These are phyloP conservation scores for Lolium rigidum DNA, from an alignment of 176 grass and related monocot genomes.

Conservation along the genomic window DNA sequence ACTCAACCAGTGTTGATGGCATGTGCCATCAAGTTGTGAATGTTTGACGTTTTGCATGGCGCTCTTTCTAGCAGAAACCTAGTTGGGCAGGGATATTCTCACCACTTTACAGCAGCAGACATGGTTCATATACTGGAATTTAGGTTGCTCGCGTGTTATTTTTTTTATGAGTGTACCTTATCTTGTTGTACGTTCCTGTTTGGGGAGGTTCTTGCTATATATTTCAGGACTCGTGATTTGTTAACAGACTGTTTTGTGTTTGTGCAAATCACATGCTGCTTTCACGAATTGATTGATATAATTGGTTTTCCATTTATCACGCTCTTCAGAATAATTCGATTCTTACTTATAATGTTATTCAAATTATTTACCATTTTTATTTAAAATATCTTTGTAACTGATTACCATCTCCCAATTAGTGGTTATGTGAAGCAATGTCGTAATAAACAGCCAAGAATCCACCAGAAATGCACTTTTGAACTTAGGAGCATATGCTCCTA, in stretches of 20 bases:
- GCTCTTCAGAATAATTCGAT: neutral
- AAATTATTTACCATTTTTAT: neutral
- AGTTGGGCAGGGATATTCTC: constrained; percentile 65
- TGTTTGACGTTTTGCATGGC: constrained; percentile 70
- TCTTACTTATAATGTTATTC: neutral
- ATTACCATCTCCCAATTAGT: neutral
- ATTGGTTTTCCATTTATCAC: neutral
- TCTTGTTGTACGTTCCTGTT: constrained; percentile 44
- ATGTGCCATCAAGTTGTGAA: constrained; percentile 66
- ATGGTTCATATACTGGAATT: constrained; percentile 43
- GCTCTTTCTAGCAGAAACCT: constrained; percentile 65
- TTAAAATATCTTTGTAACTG: neutral
- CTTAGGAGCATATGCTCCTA: neutral
- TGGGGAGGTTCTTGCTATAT: constrained; percentile 31
- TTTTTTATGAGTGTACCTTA: constrained; percentile 41
- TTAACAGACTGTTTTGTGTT: constrained; percentile 16
- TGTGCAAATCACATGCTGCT: constrained; percentile 18
- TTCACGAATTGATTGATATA: neutral
- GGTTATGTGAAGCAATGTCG: constrained; percentile 29
- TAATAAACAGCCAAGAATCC: constrained; percentile 11
- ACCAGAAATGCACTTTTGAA: too few relatives aligned
- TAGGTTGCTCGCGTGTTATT: constrained; percentile 38
- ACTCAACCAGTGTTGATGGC: constrained; percentile 55
- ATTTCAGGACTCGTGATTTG: constrained; percentile 35
- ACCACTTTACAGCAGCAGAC: constrained; percentile 54